Evolutionary conservation across 345 rosid species (phyloP).

Genomic region (Eucalyptus pauciflora): DNA sequence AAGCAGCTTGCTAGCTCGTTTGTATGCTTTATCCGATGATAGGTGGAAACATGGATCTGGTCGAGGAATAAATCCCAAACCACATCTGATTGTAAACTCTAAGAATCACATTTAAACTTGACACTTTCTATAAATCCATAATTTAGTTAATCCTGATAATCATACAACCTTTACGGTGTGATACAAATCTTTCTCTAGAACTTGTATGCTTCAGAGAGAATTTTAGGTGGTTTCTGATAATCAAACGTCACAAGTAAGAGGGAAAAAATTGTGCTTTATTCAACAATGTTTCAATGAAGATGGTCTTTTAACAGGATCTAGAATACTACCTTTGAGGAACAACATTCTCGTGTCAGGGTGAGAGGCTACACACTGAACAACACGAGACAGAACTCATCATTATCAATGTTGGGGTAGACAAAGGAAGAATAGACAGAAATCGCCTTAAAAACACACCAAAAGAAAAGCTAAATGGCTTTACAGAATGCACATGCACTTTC

Average conservation of each 20-base stretch:
- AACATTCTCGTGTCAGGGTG: neutral
- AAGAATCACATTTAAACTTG: neutral
- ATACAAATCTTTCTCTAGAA: neutral
- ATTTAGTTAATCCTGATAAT: neutral
- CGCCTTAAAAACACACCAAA: neutral
- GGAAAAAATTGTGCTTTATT: neutral
- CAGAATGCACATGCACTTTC: neutral
- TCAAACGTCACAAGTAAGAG: neutral
- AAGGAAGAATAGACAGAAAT: neutral
- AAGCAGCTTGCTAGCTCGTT: neutral
- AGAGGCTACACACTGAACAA: neutral
- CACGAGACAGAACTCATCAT: neutral
- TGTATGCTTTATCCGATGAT: neutral
- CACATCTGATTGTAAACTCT: neutral
- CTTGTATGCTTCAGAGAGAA: neutral
- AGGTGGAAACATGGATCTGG: neutral
- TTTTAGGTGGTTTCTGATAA: neutral
- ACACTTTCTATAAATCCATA: neutral
- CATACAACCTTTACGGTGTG: neutral
- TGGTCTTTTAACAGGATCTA: neutral
- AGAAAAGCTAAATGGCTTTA: neutral
- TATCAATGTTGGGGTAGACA: neutral
- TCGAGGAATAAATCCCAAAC: neutral
- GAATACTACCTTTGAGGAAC: constrained; percentile 40
- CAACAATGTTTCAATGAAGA: neutral